Conservation (phyloP, 257 asterid species). For the Nicotiana obtusifolia region DNA sequence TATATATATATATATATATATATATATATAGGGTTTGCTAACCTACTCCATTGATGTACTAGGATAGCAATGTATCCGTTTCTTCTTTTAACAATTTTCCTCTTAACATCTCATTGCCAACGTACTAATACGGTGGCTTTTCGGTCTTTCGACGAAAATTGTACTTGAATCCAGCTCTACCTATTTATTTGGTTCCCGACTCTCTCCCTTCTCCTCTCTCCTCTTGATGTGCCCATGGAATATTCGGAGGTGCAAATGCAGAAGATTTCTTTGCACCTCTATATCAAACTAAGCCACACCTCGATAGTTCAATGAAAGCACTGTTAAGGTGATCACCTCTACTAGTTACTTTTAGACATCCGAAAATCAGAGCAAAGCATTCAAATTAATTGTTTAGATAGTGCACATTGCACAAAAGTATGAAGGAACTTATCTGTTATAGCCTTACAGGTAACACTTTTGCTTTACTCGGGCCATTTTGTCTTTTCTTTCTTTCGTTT, state of each 20-base stretch:
- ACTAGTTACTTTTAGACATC: neutral
- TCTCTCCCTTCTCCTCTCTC: too few species aligned
- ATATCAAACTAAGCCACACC: neutral
- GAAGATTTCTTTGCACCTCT: neutral
- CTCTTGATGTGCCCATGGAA: too few species aligned
- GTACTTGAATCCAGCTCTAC: too few species aligned
- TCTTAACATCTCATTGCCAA: too few species aligned
- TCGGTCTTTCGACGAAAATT: too few species aligned
- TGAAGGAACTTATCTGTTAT: neutral
- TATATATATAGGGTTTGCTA: too few species aligned
- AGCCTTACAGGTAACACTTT: neutral
- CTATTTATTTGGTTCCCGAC: too few species aligned
- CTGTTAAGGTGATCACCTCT: neutral
- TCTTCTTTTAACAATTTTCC: too few species aligned
- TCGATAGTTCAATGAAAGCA: neutral
- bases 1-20: too few species aligned
- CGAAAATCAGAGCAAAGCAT: neutral
- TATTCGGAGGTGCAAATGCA: neutral
- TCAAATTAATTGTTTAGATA: neutral
- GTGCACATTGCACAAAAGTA: neutral
- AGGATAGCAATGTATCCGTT: too few species aligned
- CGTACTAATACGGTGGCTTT: too few species aligned
- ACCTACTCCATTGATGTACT: too few species aligned
- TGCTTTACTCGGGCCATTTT: neutral
- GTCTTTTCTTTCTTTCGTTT: neutral